These are phyloP conservation scores for Blakeslea trispora DNA, from an alignment of 371 early-diverging fungal species.

Conservation along the genomic window DNA sequence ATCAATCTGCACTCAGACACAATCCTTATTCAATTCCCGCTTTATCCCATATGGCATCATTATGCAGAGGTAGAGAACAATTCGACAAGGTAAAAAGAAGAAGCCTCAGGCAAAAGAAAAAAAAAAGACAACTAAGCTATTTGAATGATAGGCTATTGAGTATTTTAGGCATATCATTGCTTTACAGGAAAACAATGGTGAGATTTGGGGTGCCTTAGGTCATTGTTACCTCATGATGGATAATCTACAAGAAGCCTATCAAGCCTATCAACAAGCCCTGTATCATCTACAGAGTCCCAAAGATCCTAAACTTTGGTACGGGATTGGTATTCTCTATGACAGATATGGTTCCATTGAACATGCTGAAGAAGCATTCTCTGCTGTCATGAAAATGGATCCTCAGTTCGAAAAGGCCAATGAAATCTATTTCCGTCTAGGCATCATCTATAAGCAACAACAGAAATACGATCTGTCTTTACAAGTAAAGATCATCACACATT, in stretches of 20 bases:
- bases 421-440: slow-evolving; percentile 95
- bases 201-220: slow-evolving; percentile 91
- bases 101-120: too few species aligned
- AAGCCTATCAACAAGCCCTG: slow-evolving; percentile 33
- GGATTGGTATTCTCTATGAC: slow-evolving; percentile 97
- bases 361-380: slow-evolving; percentile 96
- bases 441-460: slow-evolving; percentile 95
- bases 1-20: slow-evolving; percentile 86
- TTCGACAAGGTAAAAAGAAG: slow-evolving; percentile 59
- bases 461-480: slow-evolving; percentile 86
- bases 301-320: slow-evolving; percentile 98
- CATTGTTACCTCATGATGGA: slow-evolving; percentile 95
- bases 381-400: slow-evolving; percentile 87
- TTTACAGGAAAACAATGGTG: slow-evolving; percentile 81
- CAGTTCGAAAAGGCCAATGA: slow-evolving; percentile 96
- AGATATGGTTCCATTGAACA: slow-evolving; percentile 94
- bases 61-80: slow-evolving; percentile 71
- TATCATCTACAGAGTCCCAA: slow-evolving; percentile 82
- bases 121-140: background rate
- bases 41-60: slow-evolving; percentile 70
- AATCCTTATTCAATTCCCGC: slow-evolving; percentile 87
- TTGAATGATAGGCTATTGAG: slow-evolving; percentile 89
- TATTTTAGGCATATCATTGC: slow-evolving; percentile 83
- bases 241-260: slow-evolving; percentile 89
- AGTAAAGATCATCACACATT: slow-evolving; percentile 47